Evolutionary conservation across 2,329 filamentous ascomycete species (phyloP).

Genomic region (Calonectria fujianensis): DNA sequence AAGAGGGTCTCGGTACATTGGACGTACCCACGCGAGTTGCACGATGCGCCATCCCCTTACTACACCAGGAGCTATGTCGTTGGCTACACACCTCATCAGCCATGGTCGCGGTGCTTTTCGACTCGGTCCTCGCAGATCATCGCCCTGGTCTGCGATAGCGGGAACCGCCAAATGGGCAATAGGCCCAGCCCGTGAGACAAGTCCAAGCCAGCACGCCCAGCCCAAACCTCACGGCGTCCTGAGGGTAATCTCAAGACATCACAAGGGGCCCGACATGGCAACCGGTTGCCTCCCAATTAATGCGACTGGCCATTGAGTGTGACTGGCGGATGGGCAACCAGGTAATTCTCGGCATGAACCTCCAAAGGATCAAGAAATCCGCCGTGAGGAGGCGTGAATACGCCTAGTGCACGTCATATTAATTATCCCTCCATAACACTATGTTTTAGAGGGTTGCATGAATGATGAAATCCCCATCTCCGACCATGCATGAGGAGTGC

Average conservation of each 20-base stretch:
- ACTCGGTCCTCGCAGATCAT: slow-evolving; percentile 38
- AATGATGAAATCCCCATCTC: slow-evolving; percentile 30
- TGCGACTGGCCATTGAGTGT: neutral
- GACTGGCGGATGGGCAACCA: slow-evolving; percentile 7
- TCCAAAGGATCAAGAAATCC: slow-evolving; percentile 26
- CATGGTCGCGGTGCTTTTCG: slow-evolving; percentile 11
- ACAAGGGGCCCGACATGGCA: slow-evolving; percentile 20
- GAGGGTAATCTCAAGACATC: slow-evolving; percentile 32
- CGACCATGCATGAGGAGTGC: slow-evolving; percentile 23
- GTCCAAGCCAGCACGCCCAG: slow-evolving; percentile 23
- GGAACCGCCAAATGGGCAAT: slow-evolving; percentile 27
- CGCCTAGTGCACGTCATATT: slow-evolving; percentile 42
- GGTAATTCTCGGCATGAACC: slow-evolving; percentile 16
- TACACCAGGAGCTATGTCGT: slow-evolving; percentile 21
- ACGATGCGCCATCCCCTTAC: slow-evolving; percentile 25
- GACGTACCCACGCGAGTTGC: slow-evolving; percentile 15
- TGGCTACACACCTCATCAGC: slow-evolving; percentile 20
- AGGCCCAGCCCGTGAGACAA: slow-evolving; percentile 36
- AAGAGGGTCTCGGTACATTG: slow-evolving; percentile 30
- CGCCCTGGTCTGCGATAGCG: slow-evolving; percentile 27
- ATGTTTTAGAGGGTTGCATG: slow-evolving; percentile 41
- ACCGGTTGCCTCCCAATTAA: slow-evolving; percentile 22
- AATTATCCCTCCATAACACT: slow-evolving; percentile 33
- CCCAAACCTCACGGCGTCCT: slow-evolving; percentile 28
- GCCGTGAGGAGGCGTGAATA: slow-evolving; percentile 25